These are phyloP conservation scores for carrot (Daucus carota) DNA, from an alignment of 129 eudicot genomes.

Conservation along the genomic window DH1_v3.0 NC_030386.2:4302001-4302500, in stretches of 20 bases:
- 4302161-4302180: neutral
- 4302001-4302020: constrained; percentile 65
- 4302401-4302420: neutral
- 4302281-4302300: neutral
- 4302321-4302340: neutral
- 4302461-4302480: too few species aligned
- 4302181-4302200: neutral
- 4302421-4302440: neutral
- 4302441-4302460: too few species aligned
- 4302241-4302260: neutral
- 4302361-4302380: neutral
- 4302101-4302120: neutral
- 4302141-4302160: too few species aligned
- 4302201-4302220: neutral
- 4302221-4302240: neutral
- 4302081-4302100: neutral
- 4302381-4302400: neutral
- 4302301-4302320: neutral
- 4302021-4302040: constrained; percentile 83
- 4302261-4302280: neutral
- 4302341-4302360: neutral
- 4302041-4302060: constrained; percentile 83
- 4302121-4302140: neutral
- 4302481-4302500: too few species aligned
- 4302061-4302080: neutral